Percentiles rank a stretch among this genome's conserved stretches.
Conservation (phyloP, 768 basidiomycete genomes). For the Tulasnella sp. region DNA sequence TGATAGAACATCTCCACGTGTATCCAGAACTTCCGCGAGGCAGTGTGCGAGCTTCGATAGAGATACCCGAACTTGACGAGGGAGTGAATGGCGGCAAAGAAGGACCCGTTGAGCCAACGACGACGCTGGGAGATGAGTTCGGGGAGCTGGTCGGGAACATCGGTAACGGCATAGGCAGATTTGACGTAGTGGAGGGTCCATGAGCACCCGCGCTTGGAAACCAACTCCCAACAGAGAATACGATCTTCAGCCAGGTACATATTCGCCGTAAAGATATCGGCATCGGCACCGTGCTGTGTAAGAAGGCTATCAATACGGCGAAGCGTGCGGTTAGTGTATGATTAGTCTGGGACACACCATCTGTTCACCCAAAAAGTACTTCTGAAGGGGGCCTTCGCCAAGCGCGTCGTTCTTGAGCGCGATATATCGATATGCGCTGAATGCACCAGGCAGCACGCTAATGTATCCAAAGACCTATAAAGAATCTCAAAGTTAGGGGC, state of each 20-base stretch:
- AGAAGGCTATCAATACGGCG: constrained; percentile 33
- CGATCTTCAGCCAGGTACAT: constrained; percentile 95
- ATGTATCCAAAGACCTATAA: constrained; percentile 76
- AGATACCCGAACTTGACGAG: constrained; percentile 91
- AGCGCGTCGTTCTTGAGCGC: constrained; percentile 75
- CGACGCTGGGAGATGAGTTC: constrained; percentile 91
- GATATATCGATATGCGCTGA: constrained; percentile 41
- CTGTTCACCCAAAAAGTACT: constrained; percentile 96
- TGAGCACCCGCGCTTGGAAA: constrained; percentile 79
- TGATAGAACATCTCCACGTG: constrained; percentile 92
- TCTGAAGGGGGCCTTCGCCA: constrained; percentile 83
- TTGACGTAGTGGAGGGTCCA: constrained; percentile 98
- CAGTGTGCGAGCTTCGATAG: constrained; percentile 76
- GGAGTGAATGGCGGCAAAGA: constrained; percentile 93
- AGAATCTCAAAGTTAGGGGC: not conserved
- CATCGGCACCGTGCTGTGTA: constrained; percentile 66
- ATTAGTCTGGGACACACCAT: constrained; percentile 40
- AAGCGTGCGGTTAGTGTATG: constrained; percentile 1
- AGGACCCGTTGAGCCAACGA: constrained; percentile 95
- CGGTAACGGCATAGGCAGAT: constrained; percentile 82
- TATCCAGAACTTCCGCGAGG: constrained; percentile 83
- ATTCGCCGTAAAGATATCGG: constrained; percentile 89
- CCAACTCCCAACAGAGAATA: constrained; percentile 94
- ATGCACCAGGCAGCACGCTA: constrained; percentile 51
- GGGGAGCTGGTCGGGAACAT: constrained; percentile 88